A percentile compares a stretch with the other conserved stretches of the same genome.
Evolutionary conservation across 192 early-diverging fungal genomes (phyloP).

Genomic region (Coemansia sp.): DNA sequence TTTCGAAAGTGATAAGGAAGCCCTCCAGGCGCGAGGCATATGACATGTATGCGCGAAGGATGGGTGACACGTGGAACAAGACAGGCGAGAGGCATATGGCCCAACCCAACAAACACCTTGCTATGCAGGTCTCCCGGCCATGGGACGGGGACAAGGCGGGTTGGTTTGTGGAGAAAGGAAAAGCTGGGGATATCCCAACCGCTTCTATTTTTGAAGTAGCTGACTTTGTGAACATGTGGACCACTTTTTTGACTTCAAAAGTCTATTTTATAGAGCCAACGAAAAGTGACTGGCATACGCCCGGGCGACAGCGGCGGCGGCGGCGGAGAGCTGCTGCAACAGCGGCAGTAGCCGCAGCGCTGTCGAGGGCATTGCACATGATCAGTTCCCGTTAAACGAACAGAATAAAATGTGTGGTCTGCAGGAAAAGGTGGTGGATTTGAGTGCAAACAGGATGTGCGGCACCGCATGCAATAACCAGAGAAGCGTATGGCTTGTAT

Average conservation of each 20-base stretch:
- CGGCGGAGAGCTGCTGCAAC: background rate
- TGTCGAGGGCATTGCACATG: background rate
- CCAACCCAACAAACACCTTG: background rate
- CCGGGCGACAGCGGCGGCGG: background rate
- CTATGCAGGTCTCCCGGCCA: background rate
- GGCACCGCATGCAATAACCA: slow-evolving; percentile 11
- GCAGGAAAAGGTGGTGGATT: background rate
- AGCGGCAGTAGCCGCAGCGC: background rate
- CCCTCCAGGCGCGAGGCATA: background rate
- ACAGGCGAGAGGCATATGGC: slow-evolving; percentile 4
- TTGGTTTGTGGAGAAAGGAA: background rate
- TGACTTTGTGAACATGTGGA: slow-evolving; percentile 2
- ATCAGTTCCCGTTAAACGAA: background rate
- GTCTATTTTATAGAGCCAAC: background rate
- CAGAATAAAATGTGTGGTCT: background rate
- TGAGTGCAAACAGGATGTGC: background rate
- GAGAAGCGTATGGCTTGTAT: background rate
- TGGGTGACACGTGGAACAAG: slow-evolving; percentile 3
- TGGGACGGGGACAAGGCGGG: background rate
- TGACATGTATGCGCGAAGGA: slow-evolving; percentile 5
- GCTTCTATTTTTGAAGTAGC: slow-evolving; percentile 5
- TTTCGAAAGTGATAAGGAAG: background rate
- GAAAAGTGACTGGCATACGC: background rate
- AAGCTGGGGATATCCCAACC: slow-evolving; percentile 3
- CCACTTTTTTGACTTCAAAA: slow-evolving; percentile 1